A percentile compares a stretch with the other conserved stretches of the same genome.
phyloP scores from a whole-genome alignment of 306 rosid species.

The Pterocarpus santalinus region DNA sequence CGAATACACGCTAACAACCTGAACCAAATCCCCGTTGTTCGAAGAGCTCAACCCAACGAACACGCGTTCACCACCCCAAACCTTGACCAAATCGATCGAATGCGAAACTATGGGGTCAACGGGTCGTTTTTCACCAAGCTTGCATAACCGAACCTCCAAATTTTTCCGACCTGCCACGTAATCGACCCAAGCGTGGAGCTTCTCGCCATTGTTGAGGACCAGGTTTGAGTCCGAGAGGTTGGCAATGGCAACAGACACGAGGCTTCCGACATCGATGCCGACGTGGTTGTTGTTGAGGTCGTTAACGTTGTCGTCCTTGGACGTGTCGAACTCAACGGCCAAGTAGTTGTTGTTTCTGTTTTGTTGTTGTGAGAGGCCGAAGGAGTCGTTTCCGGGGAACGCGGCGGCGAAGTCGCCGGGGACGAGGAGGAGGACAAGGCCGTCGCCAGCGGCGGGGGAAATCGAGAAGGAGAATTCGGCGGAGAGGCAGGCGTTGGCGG shows the following conservation, averaged over 20 bases:
- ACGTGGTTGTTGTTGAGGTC: constrained; percentile 56
- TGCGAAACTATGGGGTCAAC: constrained; percentile 54
- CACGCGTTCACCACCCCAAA: constrained; percentile 59
- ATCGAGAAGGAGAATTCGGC: constrained; percentile 62
- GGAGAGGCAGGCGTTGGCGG: constrained; percentile 51
- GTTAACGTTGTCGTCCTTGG: constrained; percentile 44
- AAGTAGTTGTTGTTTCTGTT: constrained; percentile 38
- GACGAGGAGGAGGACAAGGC: constrained; percentile 51
- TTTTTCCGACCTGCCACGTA: constrained; percentile 57
- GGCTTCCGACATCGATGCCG: constrained; percentile 60
- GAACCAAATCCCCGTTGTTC: constrained; percentile 50
- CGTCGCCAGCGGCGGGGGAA: constrained; percentile 56
- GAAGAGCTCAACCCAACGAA: constrained; percentile 65
- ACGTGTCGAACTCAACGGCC: constrained; percentile 62
- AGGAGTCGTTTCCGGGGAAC: constrained; percentile 46
- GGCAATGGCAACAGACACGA: constrained; percentile 47
- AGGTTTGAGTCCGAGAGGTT: constrained; percentile 46
- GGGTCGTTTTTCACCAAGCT: constrained; percentile 58
- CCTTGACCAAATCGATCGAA: constrained; percentile 56
- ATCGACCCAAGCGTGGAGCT: constrained; percentile 74
- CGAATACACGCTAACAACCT: constrained; percentile 62
- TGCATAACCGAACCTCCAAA: constrained; percentile 63
- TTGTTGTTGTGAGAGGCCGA: constrained; percentile 44
- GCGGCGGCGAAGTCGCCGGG: constrained; percentile 39
- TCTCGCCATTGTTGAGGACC: constrained; percentile 56